Evolutionary conservation across 1,139 yeast species (phyloP).

Genomic region (Saccharomyces hybrid): DNA sequence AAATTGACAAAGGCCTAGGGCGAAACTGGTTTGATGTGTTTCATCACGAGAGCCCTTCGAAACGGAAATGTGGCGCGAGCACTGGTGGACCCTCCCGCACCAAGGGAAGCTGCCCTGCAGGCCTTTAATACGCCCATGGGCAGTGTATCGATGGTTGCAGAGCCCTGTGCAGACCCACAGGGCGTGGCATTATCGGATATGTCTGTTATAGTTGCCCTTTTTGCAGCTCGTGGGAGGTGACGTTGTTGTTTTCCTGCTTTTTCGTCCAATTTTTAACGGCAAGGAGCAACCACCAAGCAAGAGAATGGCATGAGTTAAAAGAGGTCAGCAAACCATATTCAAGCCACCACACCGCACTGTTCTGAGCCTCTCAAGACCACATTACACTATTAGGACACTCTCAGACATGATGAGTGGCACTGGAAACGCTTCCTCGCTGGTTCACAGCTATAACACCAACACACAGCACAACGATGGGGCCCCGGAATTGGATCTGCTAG

Average conservation of each 20-base stretch:
- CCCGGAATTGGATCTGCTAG: background rate
- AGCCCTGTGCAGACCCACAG: background rate
- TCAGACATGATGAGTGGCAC: background rate
- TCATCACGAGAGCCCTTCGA: background rate
- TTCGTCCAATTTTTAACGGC: background rate
- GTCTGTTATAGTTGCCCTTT: conserved; percentile 13
- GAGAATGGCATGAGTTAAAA: background rate
- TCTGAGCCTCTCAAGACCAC: background rate
- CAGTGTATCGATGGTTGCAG: background rate
- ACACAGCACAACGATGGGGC: background rate
- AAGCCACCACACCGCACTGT: background rate
- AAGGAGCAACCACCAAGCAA: background rate
- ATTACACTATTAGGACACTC: background rate
- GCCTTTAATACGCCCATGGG: background rate
- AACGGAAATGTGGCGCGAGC: background rate
- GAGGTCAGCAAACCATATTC: background rate
- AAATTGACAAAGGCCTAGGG: background rate
- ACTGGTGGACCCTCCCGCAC: background rate
- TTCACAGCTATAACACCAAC: background rate
- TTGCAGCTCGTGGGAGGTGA: conserved; percentile 2
- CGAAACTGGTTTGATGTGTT: background rate
- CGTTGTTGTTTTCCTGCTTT: background rate
- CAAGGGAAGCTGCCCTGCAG: too few species aligned
- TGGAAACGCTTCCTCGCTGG: background rate
- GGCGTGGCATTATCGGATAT: conserved; percentile 5